Evolutionary conservation across 2,329 filamentous ascomycete species (phyloP), one percentile per base, ranked within the genome.

Genomic region (Beauveria medogensis): DNA sequence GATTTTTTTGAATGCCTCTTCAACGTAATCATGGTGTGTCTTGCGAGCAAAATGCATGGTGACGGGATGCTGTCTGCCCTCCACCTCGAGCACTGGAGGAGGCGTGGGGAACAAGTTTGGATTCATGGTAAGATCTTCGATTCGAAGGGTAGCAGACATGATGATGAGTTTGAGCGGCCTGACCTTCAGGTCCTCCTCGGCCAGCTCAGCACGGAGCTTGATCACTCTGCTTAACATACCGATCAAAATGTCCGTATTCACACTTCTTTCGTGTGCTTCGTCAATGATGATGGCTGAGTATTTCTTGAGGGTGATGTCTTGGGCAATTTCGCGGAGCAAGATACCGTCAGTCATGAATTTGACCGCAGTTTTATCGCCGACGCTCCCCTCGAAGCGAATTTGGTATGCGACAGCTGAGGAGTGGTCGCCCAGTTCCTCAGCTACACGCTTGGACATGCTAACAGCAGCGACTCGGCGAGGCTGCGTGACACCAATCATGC

Each of bases 331-430:
- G 61, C 94, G 87, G 10, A 99, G 82, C 63, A 99, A 78, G 30
- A 99, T 92, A 81, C 94, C 94, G 73, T 99, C 94, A 0, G 94
- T 99, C 92, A 99, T 97, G 76, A 97, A 99, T 72, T 99, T 99
- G 72, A 99, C 85, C 6, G 91, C 89, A 0, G 94, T 99, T 57
- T 91, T 88, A 30, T 86, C 79, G 54, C 86, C 85, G 2, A 89
- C 86, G 0, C 87, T 93, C 55, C 89, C 91, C 70, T 99, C 94
- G 66, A 97, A 99, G 26, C 95, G 89, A 67, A 99, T 97, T 72
- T 92, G 94, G 72, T 97, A 95, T 5, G 90, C 91, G 7, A 99
- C 92, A 53, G 83, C 83, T 28, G 87, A 80, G n/a, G 86, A 86
- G 67, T 88, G 85, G 52, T 89, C 81, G 1, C 91, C 92, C 47